Evolutionary conservation across 805 yeast species (phyloP).

Genomic region (Nematodospora valgi): DNA sequence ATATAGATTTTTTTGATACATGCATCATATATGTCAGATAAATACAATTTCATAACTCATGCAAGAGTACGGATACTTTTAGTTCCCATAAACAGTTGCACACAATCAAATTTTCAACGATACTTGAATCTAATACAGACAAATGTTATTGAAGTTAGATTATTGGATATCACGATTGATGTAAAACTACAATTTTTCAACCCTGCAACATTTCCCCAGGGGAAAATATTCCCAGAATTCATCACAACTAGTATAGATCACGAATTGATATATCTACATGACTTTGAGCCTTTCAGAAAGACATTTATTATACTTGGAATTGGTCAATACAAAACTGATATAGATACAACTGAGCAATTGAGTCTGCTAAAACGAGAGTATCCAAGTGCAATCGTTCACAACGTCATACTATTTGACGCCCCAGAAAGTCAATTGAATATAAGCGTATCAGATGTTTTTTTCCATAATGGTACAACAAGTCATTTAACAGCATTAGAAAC

Average conservation of each 20-base stretch:
- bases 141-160: slow-evolving; percentile 56
- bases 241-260: slow-evolving; percentile 43
- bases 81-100: slow-evolving; percentile 60
- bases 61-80: slow-evolving; percentile 63
- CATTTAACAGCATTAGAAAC: slow-evolving; percentile 48
- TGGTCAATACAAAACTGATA: slow-evolving; percentile 23
- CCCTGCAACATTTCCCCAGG: slow-evolving; percentile 83
- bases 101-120: slow-evolving; percentile 36
- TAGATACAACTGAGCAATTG: slow-evolving; percentile 6
- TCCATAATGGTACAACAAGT: slow-evolving; percentile 21
- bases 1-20: no score
- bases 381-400: slow-evolving; percentile 55
- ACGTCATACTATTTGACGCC: slow-evolving; percentile 51
- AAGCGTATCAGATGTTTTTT: slow-evolving; percentile 17
- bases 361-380: slow-evolving; percentile 38
- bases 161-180: slow-evolving; percentile 73
- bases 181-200: slow-evolving; percentile 51
- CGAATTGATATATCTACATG: slow-evolving; percentile 69
- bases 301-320: slow-evolving; percentile 58
- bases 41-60: slow-evolving; percentile 55
- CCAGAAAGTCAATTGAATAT: slow-evolving; percentile 20
- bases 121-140: slow-evolving; percentile 44
- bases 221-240: slow-evolving; percentile 63
- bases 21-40: slow-evolving; percentile 26
- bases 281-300: slow-evolving; percentile 86